These are phyloP conservation scores for Heliamphora exappendiculata DNA, from an alignment of 148 eudicot genomes.

Conservation along the genomic window DNA sequence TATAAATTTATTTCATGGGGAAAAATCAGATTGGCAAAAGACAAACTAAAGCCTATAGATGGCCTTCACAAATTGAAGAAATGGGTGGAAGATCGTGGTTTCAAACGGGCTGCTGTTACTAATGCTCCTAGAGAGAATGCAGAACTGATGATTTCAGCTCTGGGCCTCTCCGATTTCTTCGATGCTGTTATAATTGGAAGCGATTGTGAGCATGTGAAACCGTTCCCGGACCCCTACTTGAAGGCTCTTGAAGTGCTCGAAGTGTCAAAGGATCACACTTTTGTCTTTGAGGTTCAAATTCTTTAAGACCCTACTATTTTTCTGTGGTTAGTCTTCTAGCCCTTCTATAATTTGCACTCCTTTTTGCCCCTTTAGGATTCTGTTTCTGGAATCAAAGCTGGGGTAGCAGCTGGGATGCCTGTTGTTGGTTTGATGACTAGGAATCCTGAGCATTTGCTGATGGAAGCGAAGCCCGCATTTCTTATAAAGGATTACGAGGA, in stretches of 20 bases:
- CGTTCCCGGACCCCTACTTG: constrained; percentile 82
- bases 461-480: constrained; percentile 62
- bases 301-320: background rate
- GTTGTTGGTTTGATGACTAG: constrained; percentile 71
- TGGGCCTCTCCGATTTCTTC: constrained; percentile 77
- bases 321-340: background rate
- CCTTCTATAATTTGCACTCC: background rate
- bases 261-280: constrained; percentile 71
- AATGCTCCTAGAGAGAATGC: constrained; percentile 85
- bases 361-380: constrained; percentile 53
- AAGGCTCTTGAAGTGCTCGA: constrained; percentile 59
- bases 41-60: constrained; percentile 54
- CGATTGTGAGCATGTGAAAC: constrained; percentile 88
- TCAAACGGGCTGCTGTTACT: constrained; percentile 92
- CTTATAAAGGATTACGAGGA: constrained; percentile 76
- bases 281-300: constrained; percentile 62
- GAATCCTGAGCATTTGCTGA: constrained; percentile 55
- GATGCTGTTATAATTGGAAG: constrained; percentile 57
- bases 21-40: constrained; percentile 57
- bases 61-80: constrained; percentile 64
- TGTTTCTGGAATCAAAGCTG: constrained; percentile 83
- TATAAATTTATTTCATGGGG: background rate
- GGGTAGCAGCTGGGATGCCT: constrained; percentile 91
- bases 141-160: constrained; percentile 68
- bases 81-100: constrained; percentile 79